A percentile compares a stretch with the other conserved stretches of the same genome.
phyloP scores from a whole-genome alignment of 108 stramenopile genomes.

The Parmales sp. region DNA sequence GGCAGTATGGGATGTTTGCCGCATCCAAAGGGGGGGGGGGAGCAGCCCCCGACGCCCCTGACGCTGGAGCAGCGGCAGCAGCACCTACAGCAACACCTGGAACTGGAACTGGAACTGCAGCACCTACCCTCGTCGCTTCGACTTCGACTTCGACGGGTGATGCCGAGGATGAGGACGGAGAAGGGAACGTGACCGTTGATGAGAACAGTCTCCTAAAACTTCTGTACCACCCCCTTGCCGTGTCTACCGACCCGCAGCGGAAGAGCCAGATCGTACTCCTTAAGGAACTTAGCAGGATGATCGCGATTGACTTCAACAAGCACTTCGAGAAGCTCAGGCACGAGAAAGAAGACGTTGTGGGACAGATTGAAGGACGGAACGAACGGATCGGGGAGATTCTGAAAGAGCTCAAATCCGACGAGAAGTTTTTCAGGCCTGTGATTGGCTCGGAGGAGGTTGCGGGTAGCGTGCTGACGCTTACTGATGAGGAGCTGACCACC shows the following conservation, averaged over 20 bases:
- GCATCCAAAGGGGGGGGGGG: no score
- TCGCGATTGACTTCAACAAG: conserved; percentile 36
- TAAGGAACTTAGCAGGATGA: conserved; percentile 23
- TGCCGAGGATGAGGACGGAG: neutral
- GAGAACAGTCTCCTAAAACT: conserved; percentile 1
- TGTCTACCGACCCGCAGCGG: conserved; percentile 33
- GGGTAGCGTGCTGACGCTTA: conserved; percentile 24
- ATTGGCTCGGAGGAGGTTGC: conserved; percentile 19
- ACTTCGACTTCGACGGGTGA: neutral
- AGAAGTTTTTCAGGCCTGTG: conserved; percentile 19
- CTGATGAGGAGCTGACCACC: conserved; percentile 24
- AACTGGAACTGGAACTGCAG: no score
- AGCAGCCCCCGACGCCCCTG: no score
- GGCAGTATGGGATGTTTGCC: no score
- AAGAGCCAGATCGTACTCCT: conserved; percentile 43
- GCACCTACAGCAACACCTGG: no score
- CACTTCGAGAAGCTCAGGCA: conserved; percentile 21
- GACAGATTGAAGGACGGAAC: conserved; percentile 31
- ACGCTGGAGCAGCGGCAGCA: no score
- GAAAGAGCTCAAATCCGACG: conserved; percentile 21
- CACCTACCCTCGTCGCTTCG: neutral
- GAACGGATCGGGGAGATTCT: conserved; percentile 38
- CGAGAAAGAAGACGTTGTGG: conserved; percentile 21
- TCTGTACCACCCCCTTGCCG: conserved; percentile 43
- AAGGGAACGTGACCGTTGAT: neutral